Base-by-base conservation (phyloP, 108 stramenopile genomes). In the Seminavis robusta region DNA sequence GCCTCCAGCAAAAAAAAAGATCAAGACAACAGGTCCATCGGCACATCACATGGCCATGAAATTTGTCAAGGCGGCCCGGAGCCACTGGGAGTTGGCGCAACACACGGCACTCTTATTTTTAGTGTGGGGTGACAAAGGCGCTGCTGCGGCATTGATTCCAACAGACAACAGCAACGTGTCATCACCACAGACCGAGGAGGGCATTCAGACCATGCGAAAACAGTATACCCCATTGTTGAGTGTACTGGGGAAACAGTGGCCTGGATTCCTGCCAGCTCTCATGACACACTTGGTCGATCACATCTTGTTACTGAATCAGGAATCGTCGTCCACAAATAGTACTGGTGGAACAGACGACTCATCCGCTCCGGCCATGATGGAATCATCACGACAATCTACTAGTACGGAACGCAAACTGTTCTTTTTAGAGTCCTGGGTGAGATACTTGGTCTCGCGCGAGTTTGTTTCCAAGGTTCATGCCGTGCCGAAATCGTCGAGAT, bases 211-310 rank as follows among this genome's bases (percentile, higher is more conserved):
- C 40, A 60, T 77, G 27, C 71, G 74, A 53, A 48, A 71, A 33
- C 67, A 55, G 24, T 83, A 82, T 49, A 63, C 70, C 16, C 73
- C 81, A 6, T 51, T 87, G 19, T 34, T 90, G 10, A 47, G 71
- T 47, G 48, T 66, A 1, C 25, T 85, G 20, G 54, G 65, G 3
- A 61, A 54, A 29, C 43, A 47, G 15, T 91, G 84, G 67, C 83
- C 90, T 37, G 90, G 90, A 41, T 87, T 91, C 30, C 27, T 73
- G 9, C 13, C 65, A 10, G 57, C 70, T 1, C 48, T 91, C 20
- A 53, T 85, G 45, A 68, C 80, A 1, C 76, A 87, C 53, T 37
- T 91, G 64, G 61, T 87, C 17, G 86, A 87, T 55, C 80, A 47
- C 51, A 59, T 86, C 26, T 48, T 91, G 32, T 31, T 15, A 5